Evolutionary conservation across 768 basidiomycete species (phyloP).

Genomic region (Hemileccinum rubropunctum): DNA sequence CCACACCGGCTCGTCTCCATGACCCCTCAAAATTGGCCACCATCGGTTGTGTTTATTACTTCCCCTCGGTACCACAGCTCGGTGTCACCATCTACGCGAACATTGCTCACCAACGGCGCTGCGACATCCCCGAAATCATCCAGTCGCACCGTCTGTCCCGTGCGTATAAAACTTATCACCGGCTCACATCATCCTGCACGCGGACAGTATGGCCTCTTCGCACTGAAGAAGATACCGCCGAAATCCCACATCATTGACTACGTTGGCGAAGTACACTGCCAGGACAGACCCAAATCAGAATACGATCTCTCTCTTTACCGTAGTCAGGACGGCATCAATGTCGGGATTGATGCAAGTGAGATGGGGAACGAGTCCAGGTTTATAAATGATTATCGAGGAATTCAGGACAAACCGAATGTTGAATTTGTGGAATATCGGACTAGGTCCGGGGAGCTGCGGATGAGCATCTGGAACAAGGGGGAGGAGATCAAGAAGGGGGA

Average conservation of each 20-base stretch:
- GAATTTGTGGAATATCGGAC: slow-evolving; percentile 59
- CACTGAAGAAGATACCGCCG: slow-evolving; percentile 64
- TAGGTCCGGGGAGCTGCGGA: slow-evolving; percentile 59
- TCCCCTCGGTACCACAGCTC: no score
- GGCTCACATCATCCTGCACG: slow-evolving; percentile 49
- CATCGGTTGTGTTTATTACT: no score
- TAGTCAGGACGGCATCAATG: slow-evolving; percentile 47
- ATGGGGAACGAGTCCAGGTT: slow-evolving; percentile 89
- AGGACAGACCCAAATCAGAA: slow-evolving; percentile 70
- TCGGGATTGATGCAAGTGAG: slow-evolving; percentile 73
- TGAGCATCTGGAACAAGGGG: slow-evolving; percentile 69
- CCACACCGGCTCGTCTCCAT: no score
- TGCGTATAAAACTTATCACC: slow-evolving; percentile 7
- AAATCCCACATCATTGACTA: slow-evolving; percentile 55
- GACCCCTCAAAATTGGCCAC: no score
- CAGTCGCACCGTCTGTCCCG: no score
- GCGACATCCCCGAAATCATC: no score
- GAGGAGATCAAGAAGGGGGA: slow-evolving; percentile 70
- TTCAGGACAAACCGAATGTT: slow-evolving; percentile 67
- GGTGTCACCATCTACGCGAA: no score
- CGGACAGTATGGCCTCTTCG: slow-evolving; percentile 40
- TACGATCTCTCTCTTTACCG: slow-evolving; percentile 67
- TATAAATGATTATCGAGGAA: slow-evolving; percentile 86
- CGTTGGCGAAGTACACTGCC: slow-evolving; percentile 14
- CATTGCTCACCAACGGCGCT: no score